A percentile compares a stretch with the other conserved stretches of the same genome.
Evolutionary conservation across 23 red algal genomes (phyloP).

Genomic region (Pyropia yezoensis): DNA sequence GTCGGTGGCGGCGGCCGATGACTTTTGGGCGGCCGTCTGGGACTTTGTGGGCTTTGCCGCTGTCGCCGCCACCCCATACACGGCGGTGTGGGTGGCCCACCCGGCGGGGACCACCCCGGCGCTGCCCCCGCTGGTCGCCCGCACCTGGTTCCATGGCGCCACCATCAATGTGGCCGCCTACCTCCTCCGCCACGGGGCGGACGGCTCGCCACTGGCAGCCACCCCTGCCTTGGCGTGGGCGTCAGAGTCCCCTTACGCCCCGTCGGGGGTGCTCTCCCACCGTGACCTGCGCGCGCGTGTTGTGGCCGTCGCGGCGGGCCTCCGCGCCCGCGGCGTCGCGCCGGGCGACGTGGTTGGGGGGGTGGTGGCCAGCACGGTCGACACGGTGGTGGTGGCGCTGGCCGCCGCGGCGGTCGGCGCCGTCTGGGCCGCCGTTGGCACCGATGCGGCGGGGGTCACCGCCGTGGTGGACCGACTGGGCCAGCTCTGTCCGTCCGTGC

Average conservation of each 20-base stretch:
- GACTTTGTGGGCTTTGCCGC: conserved; percentile 18
- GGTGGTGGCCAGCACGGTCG: conserved; percentile 39
- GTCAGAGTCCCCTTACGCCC: too few relatives aligned
- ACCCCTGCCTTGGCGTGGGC: too few relatives aligned
- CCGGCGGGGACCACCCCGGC: not conserved
- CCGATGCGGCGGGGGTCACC: conserved; percentile 45
- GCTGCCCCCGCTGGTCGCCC: conserved; percentile 4
- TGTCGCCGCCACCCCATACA: not conserved
- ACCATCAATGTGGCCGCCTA: conserved; percentile 36
- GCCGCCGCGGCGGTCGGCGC: conserved; percentile 40
- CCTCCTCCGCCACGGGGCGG: conserved; percentile 16
- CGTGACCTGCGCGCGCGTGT: too few relatives aligned
- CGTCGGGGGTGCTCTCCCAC: too few relatives aligned
- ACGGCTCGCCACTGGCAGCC: too few relatives aligned
- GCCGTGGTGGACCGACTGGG: conserved; percentile 45
- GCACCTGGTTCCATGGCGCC: conserved; percentile 26
- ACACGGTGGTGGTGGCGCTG: conserved; percentile 48
- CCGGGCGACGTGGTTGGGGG: conserved; percentile 16
- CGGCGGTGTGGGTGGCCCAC: not conserved
- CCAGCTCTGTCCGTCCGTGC: conserved; percentile 41
- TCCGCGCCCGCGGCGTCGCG: too few relatives aligned
- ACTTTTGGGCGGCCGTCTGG: conserved; percentile 41
- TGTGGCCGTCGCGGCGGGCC: too few relatives aligned
- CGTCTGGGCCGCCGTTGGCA: conserved; percentile 44
- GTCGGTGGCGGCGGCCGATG: conserved; percentile 18